phyloP scores from a whole-genome alignment of 78 protist genomes.

The Protostelium mycophagum region DNA sequence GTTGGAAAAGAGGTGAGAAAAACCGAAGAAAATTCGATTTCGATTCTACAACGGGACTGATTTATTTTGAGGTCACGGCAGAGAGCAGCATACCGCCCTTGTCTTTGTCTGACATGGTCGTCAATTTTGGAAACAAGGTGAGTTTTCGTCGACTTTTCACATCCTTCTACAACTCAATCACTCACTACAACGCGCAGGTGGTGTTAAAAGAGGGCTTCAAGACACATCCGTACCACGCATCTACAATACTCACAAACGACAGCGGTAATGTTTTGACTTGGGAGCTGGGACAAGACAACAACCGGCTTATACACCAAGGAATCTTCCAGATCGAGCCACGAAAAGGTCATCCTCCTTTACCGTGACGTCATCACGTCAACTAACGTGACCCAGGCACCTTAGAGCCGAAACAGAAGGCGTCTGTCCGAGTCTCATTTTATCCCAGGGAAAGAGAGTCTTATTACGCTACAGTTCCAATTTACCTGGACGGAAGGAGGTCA shows the following conservation, averaged over 20 bases:
- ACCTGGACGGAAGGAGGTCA: background rate
- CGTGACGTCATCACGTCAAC: constrained; percentile 6
- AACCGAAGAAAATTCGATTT: background rate
- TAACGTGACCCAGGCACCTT: constrained; percentile 12
- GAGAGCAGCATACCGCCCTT: constrained; percentile 23
- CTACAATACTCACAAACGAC: constrained; percentile 27
- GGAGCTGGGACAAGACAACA: background rate
- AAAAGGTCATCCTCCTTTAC: background rate
- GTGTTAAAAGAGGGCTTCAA: background rate
- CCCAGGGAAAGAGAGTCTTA: constrained; percentile 7
- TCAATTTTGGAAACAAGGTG: constrained; percentile 36
- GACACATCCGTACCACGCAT: background rate
- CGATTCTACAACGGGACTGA: background rate
- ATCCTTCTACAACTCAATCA: too few species aligned
- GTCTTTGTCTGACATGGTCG: background rate
- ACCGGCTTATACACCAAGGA: background rate
- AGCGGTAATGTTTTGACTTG: constrained; percentile 3
- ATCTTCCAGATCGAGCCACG: background rate
- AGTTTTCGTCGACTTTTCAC: background rate
- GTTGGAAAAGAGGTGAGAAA: background rate
- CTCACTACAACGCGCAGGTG: background rate
- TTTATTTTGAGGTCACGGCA: constrained; percentile 15
- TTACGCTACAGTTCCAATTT: constrained; percentile 2
- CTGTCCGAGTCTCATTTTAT: constrained; percentile 19
- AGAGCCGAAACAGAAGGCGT: constrained; percentile 5